These are phyloP conservation scores for Vachellia collinsii DNA, from an alignment of 306 rosid genomes.

Conservation along the genomic window DNA sequence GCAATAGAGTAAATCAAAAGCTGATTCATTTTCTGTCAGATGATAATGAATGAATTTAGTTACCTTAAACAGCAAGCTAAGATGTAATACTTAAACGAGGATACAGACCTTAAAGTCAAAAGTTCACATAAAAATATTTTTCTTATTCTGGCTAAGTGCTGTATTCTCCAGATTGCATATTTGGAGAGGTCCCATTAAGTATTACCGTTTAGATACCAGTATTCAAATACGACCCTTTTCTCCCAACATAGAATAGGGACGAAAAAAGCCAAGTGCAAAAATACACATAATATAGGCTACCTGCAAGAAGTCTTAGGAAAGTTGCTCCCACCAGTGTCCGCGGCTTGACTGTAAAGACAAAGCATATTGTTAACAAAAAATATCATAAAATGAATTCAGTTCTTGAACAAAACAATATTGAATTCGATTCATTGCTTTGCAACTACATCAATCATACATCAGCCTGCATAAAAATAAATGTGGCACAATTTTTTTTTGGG, in stretches of 20 bases:
- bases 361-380: slow-evolving; percentile 38
- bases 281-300: slow-evolving; percentile 42
- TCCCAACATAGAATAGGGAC: slow-evolving; percentile 6
- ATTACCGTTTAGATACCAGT: slow-evolving; percentile 8
- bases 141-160: neutral
- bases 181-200: neutral
- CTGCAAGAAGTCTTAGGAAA: slow-evolving; percentile 88
- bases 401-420: neutral
- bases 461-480: slow-evolving; percentile 1
- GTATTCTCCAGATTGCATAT: neutral
- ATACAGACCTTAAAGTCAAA: neutral
- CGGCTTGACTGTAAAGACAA: slow-evolving; percentile 79
- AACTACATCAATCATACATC: slow-evolving; percentile 21
- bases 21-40: slow-evolving; percentile 78
- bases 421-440: slow-evolving; percentile 30
- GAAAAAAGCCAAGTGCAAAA: neutral
- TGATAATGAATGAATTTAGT: slow-evolving; percentile 32
- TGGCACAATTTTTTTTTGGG: neutral
- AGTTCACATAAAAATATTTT: neutral
- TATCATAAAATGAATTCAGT: slow-evolving; percentile 28
- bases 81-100: slow-evolving; percentile 17
- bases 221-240: slow-evolving; percentile 16
- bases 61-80: slow-evolving; percentile 30
- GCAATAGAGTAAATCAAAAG: slow-evolving; percentile 95
- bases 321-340: slow-evolving; percentile 91